Evolutionary conservation across 176 grass and related monocot genomes (phyloP).

Genomic region (Paspalum vaginatum): DNA sequence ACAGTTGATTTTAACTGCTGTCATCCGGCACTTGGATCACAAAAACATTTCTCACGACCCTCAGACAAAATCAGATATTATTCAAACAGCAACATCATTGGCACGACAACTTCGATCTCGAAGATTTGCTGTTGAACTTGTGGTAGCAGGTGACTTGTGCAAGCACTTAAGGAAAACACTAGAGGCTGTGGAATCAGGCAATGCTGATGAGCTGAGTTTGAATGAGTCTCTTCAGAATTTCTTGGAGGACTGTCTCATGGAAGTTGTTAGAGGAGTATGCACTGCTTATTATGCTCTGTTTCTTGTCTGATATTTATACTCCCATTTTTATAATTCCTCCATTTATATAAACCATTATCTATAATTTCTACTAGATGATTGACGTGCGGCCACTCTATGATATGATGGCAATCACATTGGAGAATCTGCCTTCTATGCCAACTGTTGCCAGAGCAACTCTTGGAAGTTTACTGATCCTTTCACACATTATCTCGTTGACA

Average conservation of each 20-base stretch:
- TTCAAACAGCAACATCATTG: constrained; percentile 77
- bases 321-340: constrained; percentile 3
- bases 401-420: constrained; percentile 85
- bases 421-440: constrained; percentile 69
- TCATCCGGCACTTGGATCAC: constrained; percentile 89
- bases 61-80: constrained; percentile 86
- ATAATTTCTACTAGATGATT: constrained; percentile 64
- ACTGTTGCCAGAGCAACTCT: constrained; percentile 78
- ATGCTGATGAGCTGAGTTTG: constrained; percentile 73
- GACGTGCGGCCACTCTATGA: constrained; percentile 80
- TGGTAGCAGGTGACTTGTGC: constrained; percentile 80
- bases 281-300: constrained; percentile 19
- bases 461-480: constrained; percentile 92
- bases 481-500: constrained; percentile 91
- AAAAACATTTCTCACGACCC: constrained; percentile 70
- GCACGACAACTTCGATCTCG: constrained; percentile 71
- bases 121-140: constrained; percentile 66
- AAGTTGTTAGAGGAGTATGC: constrained; percentile 95
- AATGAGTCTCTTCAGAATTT: constrained; percentile 94
- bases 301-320: neutral
- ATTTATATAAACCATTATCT: constrained; percentile 34
- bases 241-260: constrained; percentile 86
- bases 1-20: constrained; percentile 72
- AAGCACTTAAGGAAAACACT: constrained; percentile 95
- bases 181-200: constrained; percentile 71